Conservation (phyloP, 2,329 filamentous ascomycete species). For the Fusarium algeriense region DNA sequence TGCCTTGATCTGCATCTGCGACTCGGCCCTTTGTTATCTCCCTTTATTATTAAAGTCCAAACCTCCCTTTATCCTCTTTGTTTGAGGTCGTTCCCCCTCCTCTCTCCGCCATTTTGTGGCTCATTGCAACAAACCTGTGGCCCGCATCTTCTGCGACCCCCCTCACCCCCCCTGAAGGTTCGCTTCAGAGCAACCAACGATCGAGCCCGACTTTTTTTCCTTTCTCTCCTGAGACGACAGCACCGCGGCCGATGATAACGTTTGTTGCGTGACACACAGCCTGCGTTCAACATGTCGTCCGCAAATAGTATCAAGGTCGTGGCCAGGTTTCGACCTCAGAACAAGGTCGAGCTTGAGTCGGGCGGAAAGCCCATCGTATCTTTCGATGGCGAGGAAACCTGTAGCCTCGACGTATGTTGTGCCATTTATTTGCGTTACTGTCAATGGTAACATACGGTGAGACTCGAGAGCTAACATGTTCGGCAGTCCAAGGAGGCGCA, state of each 20-base stretch:
- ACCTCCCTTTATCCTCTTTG: conserved; percentile 18
- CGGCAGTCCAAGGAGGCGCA: conserved; percentile 82
- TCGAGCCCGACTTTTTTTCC: conserved; percentile 32
- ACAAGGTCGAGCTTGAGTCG: conserved; percentile 90
- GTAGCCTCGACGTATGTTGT: conserved; percentile 79
- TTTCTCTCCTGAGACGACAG: conserved; percentile 26
- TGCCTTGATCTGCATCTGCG: conserved; percentile 22
- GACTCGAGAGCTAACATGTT: conserved; percentile 40
- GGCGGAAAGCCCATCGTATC: conserved; percentile 92
- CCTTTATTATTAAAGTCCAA: not conserved
- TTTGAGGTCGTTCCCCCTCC: conserved; percentile 32
- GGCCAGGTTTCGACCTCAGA: conserved; percentile 97
- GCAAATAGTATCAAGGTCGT: conserved; percentile 86
- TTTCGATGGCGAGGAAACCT: conserved; percentile 91
- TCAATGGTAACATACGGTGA: conserved; percentile 5
- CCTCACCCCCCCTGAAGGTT: conserved; percentile 36
- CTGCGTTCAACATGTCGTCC: conserved; percentile 62
- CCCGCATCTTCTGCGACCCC: conserved; percentile 43
- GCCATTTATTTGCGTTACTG: conserved; percentile 8
- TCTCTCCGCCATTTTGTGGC: conserved; percentile 45
- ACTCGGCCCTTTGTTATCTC: conserved; percentile 15
- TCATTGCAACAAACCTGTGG: conserved; percentile 35
- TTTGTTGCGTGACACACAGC: conserved; percentile 40
- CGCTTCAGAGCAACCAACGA: conserved; percentile 33
- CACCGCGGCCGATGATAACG: conserved; percentile 47